phyloP scores from a whole-genome alignment of 768 basidiomycete species.

The Collybiopsis luxurians region DNA sequence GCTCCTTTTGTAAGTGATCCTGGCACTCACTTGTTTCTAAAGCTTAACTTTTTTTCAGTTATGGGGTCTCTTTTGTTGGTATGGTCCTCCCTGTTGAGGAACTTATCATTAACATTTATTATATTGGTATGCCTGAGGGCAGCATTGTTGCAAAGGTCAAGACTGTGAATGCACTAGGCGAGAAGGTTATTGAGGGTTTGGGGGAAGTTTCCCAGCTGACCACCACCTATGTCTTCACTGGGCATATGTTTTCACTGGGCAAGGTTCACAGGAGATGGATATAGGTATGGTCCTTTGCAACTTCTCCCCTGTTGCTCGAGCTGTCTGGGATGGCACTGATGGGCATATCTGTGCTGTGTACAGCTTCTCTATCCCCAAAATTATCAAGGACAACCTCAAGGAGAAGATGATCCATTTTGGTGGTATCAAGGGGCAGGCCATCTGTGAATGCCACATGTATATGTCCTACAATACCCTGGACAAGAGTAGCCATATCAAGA shows the following conservation, averaged over 20 bases:
- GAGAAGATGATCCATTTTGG: slow-evolving; percentile 98
- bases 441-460: too few relatives aligned
- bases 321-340: slow-evolving; percentile 97
- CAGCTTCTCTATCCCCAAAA: slow-evolving; percentile 98
- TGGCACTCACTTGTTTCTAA: neutral
- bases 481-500: too few relatives aligned
- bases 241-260: slow-evolving; percentile 99
- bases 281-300: slow-evolving; percentile 99
- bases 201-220: slow-evolving; percentile 92
- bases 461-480: too few relatives aligned
- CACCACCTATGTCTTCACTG: slow-evolving; percentile 96
- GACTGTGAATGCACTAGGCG: slow-evolving; percentile 79
- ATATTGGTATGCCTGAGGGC: slow-evolving; percentile 89
- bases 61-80: slow-evolving; percentile 93
- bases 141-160: slow-evolving; percentile 90
- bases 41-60: slow-evolving; percentile 41
- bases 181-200: slow-evolving; percentile 89
- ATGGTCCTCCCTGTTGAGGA: slow-evolving; percentile 95
- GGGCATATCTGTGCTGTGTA: slow-evolving; percentile 91
- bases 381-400: slow-evolving; percentile 99
- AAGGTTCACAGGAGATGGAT: slow-evolving; percentile 95
- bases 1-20: slow-evolving; percentile 74
- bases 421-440: too few relatives aligned
- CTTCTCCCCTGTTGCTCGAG: slow-evolving; percentile 87
- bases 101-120: slow-evolving; percentile 81